Evolutionary conservation across 805 yeast genomes (phyloP).

Genomic region (Wickerhamomyces alni): DNA sequence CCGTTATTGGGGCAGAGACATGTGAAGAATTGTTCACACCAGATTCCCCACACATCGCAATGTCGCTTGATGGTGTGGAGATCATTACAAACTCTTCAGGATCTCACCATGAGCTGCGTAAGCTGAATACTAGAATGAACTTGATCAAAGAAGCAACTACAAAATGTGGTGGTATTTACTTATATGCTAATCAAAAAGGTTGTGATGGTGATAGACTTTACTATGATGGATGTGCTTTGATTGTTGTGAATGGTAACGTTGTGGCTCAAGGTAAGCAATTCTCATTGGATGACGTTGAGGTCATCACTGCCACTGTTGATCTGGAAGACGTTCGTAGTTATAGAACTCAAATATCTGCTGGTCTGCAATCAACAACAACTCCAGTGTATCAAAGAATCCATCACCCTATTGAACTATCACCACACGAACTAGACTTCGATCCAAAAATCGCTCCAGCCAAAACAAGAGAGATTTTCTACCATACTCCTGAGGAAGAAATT

Average conservation of each 20-base stretch:
- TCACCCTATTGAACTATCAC: slow-evolving; percentile 63
- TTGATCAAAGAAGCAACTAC: slow-evolving; percentile 88
- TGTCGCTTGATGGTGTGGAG: slow-evolving; percentile 96
- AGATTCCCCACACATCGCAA: slow-evolving; percentile 84
- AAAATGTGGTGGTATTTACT: slow-evolving; percentile 93
- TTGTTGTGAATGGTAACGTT: slow-evolving; percentile 85
- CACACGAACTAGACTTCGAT: slow-evolving; percentile 51
- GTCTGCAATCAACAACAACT: slow-evolving; percentile 24
- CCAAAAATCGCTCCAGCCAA: slow-evolving; percentile 54
- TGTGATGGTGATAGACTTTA: slow-evolving; percentile 97
- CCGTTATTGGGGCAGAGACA: slow-evolving; percentile 94
- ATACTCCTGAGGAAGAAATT: slow-evolving; percentile 90
- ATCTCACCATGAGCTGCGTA: slow-evolving; percentile 94
- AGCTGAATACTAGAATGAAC: slow-evolving; percentile 76
- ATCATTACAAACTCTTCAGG: slow-evolving; percentile 94
- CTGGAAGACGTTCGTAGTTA: slow-evolving; percentile 85
- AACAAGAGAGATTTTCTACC: slow-evolving; percentile 49
- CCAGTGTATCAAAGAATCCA: slow-evolving; percentile 43
- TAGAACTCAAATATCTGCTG: slow-evolving; percentile 62
- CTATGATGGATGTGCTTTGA: slow-evolving; percentile 95
- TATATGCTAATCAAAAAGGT: slow-evolving; percentile 93
- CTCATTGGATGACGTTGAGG: slow-evolving; percentile 87
- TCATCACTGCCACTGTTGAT: slow-evolving; percentile 90
- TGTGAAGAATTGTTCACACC: slow-evolving; percentile 98
- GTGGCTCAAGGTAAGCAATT: slow-evolving; percentile 94